Percentiles rank a stretch among this genome's conserved stretches.
Evolutionary conservation across 2,329 filamentous ascomycete genomes (phyloP).

Genomic region (Calycina herbarum): DNA sequence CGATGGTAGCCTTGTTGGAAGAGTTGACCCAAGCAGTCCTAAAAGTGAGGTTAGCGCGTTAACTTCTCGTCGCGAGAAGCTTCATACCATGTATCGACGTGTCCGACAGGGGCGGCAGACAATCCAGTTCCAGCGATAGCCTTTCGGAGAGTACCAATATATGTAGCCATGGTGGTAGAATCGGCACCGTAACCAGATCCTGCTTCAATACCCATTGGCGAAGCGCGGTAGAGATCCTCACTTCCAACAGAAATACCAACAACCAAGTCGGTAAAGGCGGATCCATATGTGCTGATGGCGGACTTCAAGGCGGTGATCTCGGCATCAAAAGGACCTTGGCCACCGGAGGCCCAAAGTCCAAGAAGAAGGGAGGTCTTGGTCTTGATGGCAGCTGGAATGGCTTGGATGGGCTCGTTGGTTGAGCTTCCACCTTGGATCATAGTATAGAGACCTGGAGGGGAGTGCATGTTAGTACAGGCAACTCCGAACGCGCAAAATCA

Average conservation of each 20-base stretch:
- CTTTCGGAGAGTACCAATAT: conserved; percentile 68
- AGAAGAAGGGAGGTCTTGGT: conserved; percentile 75
- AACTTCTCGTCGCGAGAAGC: background rate
- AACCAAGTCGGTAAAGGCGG: conserved; percentile 63
- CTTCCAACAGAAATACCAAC: conserved; percentile 83
- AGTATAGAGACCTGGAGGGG: background rate
- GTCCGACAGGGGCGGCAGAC: conserved; percentile 63
- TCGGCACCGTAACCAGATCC: conserved; percentile 62
- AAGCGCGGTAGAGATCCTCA: conserved; percentile 83
- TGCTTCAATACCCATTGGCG: conserved; percentile 65
- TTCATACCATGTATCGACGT: conserved; percentile 78
- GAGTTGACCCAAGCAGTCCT: conserved; percentile 68
- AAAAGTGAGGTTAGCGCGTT: background rate
- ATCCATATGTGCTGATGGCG: conserved; percentile 69
- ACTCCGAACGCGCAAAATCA: background rate
- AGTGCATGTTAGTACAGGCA: background rate
- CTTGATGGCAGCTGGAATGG: conserved; percentile 78
- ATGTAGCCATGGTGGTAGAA: conserved; percentile 62
- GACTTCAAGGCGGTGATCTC: conserved; percentile 71
- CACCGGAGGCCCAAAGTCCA: conserved; percentile 79
- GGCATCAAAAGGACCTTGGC: conserved; percentile 62
- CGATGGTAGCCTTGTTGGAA: conserved; percentile 69
- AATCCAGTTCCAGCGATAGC: conserved; percentile 64
- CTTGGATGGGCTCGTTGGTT: conserved; percentile 63
- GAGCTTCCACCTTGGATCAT: conserved; percentile 57